phyloP scores from a whole-genome alignment of 129 eudicot genomes.

The Tagetes erecta region DNA sequence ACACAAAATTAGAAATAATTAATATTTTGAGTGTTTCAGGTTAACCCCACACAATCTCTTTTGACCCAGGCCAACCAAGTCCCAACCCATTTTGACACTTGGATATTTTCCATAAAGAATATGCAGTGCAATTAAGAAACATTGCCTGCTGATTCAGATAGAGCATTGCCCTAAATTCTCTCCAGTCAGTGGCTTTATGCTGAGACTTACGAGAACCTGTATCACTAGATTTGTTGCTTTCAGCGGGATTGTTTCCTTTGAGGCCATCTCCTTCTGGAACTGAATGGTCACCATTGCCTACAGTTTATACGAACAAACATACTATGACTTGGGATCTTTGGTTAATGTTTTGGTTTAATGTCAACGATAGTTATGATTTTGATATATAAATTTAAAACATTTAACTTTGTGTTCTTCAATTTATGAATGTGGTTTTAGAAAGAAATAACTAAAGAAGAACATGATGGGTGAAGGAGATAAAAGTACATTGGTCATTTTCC shows the following conservation, averaged over 20 bases:
- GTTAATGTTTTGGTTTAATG: not conserved
- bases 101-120: not conserved
- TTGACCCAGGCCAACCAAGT: not conserved
- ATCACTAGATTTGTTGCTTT: constrained; percentile 54
- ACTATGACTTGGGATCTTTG: not conserved
- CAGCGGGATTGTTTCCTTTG: constrained; percentile 60
- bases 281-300: constrained; percentile 65
- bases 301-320: constrained; percentile 20
- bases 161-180: constrained; percentile 85
- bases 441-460: not conserved
- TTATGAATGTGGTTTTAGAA: not conserved
- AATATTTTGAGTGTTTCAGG: not conserved
- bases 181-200: constrained; percentile 67
- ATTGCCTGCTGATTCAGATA: constrained; percentile 64
- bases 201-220: constrained; percentile 52
- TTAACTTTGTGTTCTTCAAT: not conserved
- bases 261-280: constrained; percentile 58
- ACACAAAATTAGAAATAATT: not conserved
- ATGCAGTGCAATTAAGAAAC: not conserved
- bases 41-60: not conserved
- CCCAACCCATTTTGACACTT: not conserved
- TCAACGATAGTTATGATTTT: not conserved
- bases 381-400: not conserved
- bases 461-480: not conserved
- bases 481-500: constrained; percentile 1